These are phyloP conservation scores for Coffea humblotiana DNA, from an alignment of 305 asterid genomes.

Conservation along the genomic window DNA sequence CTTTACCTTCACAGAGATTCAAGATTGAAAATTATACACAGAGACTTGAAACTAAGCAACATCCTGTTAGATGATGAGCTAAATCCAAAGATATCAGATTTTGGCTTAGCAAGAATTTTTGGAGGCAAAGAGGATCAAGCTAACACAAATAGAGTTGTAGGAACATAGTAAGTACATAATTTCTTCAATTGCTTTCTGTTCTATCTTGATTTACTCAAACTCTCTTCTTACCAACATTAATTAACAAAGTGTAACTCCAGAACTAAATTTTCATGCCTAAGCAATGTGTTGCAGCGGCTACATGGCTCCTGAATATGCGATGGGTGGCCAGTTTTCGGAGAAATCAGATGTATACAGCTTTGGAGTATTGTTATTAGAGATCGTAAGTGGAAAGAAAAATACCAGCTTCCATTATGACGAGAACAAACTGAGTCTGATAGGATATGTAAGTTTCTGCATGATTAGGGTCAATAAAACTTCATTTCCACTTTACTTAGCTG, in stretches of 20 bases:
- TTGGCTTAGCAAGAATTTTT: conserved; percentile 20
- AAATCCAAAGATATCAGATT: conserved; percentile 23
- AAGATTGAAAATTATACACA: conserved; percentile 21
- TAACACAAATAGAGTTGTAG: conserved; percentile 13
- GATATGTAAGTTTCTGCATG: conserved; percentile 11
- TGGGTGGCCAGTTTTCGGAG: conserved; percentile 17
- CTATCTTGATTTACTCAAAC: too few species aligned
- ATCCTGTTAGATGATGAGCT: conserved; percentile 20
- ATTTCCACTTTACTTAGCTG: neutral
- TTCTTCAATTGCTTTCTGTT: neutral
- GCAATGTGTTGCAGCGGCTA: conserved; percentile 11
- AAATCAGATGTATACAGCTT: conserved; percentile 24
- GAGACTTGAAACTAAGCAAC: conserved; percentile 24
- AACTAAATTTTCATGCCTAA: too few species aligned
- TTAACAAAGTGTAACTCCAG: too few species aligned
- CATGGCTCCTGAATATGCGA: conserved; percentile 25
- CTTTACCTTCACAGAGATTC: conserved; percentile 27
- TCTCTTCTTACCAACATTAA: too few species aligned
- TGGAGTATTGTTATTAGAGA: conserved; percentile 22
- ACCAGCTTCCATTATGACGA: conserved; percentile 5
- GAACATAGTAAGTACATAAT: conserved; percentile 16
- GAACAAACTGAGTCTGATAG: conserved; percentile 10
- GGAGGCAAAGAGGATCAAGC: conserved; percentile 15
- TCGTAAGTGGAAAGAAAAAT: conserved; percentile 15
- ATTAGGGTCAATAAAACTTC: neutral